Conservation (phyloP, 345 rosid species). For the Crucihimalaya himalaica region DNA sequence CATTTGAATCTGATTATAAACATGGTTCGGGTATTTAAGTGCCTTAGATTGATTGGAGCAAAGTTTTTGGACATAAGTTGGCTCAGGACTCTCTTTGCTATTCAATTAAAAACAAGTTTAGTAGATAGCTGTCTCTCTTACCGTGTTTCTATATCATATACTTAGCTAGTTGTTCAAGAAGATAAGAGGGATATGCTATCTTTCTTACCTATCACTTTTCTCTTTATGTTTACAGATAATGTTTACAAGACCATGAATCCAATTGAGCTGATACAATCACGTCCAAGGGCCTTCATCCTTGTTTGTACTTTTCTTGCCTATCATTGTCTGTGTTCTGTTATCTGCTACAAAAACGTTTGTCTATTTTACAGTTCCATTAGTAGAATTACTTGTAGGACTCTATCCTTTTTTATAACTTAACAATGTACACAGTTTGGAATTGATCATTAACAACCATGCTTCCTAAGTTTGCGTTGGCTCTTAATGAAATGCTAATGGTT, state of each 20-base stretch:
- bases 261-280: slow-evolving; percentile 46
- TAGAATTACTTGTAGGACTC: slow-evolving; percentile 1
- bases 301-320: slow-evolving; percentile 86
- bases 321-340: slow-evolving; percentile 24
- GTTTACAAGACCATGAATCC: slow-evolving; percentile 51
- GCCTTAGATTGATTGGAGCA: background rate
- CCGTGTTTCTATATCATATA: background rate
- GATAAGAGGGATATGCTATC: background rate
- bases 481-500: background rate
- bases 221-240: slow-evolving; percentile 49
- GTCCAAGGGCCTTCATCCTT: slow-evolving; percentile 82
- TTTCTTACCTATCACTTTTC: slow-evolving; percentile 21
- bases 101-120: background rate
- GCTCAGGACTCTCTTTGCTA: background rate
- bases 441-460: slow-evolving; percentile 1
- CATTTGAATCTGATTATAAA: background rate
- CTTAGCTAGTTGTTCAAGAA: slow-evolving; percentile 2
- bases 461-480: background rate
- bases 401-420: background rate
- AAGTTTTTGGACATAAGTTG: background rate
- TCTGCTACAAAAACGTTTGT: slow-evolving; percentile 8
- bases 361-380: background rate
- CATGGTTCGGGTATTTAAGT: background rate
- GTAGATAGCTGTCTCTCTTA: background rate
- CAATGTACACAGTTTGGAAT: slow-evolving; percentile 1